Evolutionary conservation across 106 monocot species (phyloP), one percentile per base, ranked within the genome.

Genomic region (Dendrobium catenatum): DNA sequence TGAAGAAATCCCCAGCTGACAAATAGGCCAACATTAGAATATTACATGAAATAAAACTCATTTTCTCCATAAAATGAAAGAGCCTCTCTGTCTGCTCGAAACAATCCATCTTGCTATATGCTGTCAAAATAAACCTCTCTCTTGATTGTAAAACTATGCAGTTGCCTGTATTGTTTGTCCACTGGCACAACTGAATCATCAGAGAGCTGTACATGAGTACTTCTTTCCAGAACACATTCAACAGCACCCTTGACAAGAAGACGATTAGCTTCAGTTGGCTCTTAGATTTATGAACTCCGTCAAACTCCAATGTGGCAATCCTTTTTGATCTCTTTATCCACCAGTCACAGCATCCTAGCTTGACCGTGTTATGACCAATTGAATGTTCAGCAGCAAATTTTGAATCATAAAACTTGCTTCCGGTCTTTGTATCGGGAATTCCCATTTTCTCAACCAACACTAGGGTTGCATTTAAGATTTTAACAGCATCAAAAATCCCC

Each of bases 401-500:
- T 41, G 73, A 58, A 78, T 64, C 75, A 48, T 43, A 41, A 40
- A 87, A 74, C 67, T 42, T 83, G 54, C 40, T 88, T 74, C 86
- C 84, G 43, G 76, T 68, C 78, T 84, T 90, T 58, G 44, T 78
- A 81, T 92, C 90, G 7, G 95, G 89, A 78, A 87, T 79, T 51
- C 95, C 95, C 95, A 95, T 95, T 82, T 95, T 95, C 87, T 95
- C 95, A 73, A 89, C 95, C 37, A 95, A 29, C 46, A 95, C 90
- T 37, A 37, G 37, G 37, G 37, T 37, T 37, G 37, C 37, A 2
- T 37, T 37, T 37, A 37, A 37, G 37, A 37, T 37, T 37, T 37
- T 37, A 37, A 37, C 3, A 37, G 1, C 37, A 37, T 37, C 1
- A 37, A 37, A 37, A 37, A 37, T 37, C 1, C 37, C 37, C 37